These are phyloP conservation scores for Carex pumila DNA, from an alignment of 176 grass and related monocot species.

Conservation along the genomic window DNA sequence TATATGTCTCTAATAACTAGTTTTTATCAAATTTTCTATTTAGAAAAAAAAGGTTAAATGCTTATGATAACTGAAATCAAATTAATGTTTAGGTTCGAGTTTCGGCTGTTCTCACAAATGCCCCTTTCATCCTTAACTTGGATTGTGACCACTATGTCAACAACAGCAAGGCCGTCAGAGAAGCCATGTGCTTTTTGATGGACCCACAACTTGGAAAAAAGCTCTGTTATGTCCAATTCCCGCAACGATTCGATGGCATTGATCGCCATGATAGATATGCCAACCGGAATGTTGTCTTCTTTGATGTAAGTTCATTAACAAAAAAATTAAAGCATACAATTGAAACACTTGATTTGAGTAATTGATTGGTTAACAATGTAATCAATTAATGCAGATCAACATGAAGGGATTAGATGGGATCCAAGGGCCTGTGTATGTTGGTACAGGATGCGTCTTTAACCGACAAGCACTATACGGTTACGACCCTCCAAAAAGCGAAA, in stretches of 20 bases:
- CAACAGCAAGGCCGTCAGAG: slow-evolving; percentile 90
- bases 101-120: slow-evolving; percentile 88
- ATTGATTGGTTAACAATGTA: neutral
- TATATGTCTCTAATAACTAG: neutral
- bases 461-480: slow-evolving; percentile 84
- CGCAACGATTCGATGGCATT: slow-evolving; percentile 90
- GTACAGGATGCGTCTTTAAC: slow-evolving; percentile 81
- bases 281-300: slow-evolving; percentile 91
- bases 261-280: slow-evolving; percentile 77
- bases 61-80: neutral
- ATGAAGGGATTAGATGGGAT: slow-evolving; percentile 97
- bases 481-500: slow-evolving; percentile 69
- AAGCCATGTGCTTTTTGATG: slow-evolving; percentile 99
- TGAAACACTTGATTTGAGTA: neutral
- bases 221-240: slow-evolving; percentile 96
- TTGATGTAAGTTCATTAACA: slow-evolving; percentile 40
- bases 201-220: slow-evolving; percentile 91
- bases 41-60: neutral
- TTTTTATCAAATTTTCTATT: neutral
- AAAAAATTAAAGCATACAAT: no score
- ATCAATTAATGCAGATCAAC: slow-evolving; percentile 57
- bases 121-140: slow-evolving; percentile 85
- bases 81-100: slow-evolving; percentile 36
- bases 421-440: slow-evolving; percentile 86
- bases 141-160: slow-evolving; percentile 98